Base-by-base conservation (phyloP, 2,329 filamentous ascomycete species). In the Parafenestella ontariensis region DNA sequence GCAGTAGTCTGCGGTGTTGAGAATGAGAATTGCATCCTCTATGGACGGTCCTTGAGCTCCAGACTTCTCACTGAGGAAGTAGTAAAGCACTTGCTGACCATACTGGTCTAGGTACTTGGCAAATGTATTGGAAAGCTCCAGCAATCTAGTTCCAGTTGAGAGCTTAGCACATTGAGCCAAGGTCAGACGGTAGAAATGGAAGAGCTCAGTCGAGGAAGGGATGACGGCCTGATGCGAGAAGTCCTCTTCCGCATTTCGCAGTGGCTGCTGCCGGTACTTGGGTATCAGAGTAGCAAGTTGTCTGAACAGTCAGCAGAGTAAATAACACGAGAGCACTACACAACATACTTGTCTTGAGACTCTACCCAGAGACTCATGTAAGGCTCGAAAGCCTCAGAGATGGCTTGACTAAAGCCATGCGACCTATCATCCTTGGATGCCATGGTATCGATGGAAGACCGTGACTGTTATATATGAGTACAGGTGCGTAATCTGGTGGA, bases 1-100 rank as follows among this genome's bases (percentile, higher is more conserved):
- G 85, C 95, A 99, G 75, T 98, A 99, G 71, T 99, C 95, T 0
- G 95, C 94, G 1, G 95, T 98, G 72, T 99, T 99, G 43, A 99
- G 82, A 1, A 98, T 92, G 3, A 96, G 80, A 13, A 97, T 85
- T 3, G 90, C 85, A 59, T 96, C 90, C 66, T 96, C 88, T 2
- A 95, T 77, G 0, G 84, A 84, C 1, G 85, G 83, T 2, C 81
- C 83, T 54, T 82, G 79, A 58, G 83, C 67, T 69, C 83, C 75
- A 63, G 82, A 62, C 74, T 86, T 69, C 77, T 90, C 86, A 26
- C 83, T 84, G 17, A 89, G 80, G 56, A 90, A 89, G 60, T 88
- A 85, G 15, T 96, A 83, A 6, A 99, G 82, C 2, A 99, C 92
- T 66, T 96, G 91, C 71, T 98, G 93, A 0, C 93, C 91, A 72